Percentiles rank a stretch among this genome's conserved stretches.
Evolutionary conservation across 129 eudicot species (phyloP).

Genomic region (Gnaphalium uliginosum): DNA sequence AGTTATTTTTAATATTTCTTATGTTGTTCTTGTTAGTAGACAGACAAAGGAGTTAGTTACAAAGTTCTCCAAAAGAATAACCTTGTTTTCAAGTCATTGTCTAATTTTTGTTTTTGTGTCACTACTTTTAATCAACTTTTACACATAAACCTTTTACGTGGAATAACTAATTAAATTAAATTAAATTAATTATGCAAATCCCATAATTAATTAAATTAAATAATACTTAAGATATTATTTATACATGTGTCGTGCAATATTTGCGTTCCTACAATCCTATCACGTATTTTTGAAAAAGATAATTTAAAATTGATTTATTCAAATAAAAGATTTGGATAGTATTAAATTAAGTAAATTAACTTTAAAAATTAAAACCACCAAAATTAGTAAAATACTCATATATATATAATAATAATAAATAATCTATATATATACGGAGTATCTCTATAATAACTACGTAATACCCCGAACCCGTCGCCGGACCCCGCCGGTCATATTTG

Average conservation of each 20-base stretch:
- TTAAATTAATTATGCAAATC: too few species aligned
- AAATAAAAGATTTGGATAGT: neutral
- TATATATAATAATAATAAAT: too few species aligned
- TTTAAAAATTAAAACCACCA: too few species aligned
- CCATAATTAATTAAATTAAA: too few species aligned
- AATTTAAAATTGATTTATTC: neutral
- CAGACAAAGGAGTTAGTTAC: conserved; percentile 22
- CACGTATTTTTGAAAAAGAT: neutral
- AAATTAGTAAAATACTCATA: conserved; percentile 1
- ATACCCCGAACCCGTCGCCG: conserved; percentile 30
- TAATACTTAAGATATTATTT: too few species aligned
- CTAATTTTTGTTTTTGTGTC: neutral
- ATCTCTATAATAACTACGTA: conserved; percentile 10
- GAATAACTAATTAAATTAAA: too few species aligned
- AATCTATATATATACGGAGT: neutral
- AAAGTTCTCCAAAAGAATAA: conserved; percentile 11
- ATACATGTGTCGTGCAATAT: too few species aligned
- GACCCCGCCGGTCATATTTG: conserved; percentile 43
- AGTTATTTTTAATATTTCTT: neutral
- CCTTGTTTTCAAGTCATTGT: conserved; percentile 18
- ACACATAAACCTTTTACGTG: too few species aligned
- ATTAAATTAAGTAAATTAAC: too few species aligned
- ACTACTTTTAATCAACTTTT: too few species aligned
- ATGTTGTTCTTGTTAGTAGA: neutral
- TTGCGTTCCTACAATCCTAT: too few species aligned